Evolutionary conservation across 2,329 filamentous ascomycete genomes (phyloP), one percentile per base, ranked within the genome.

Genomic region (Diaporthe citri): DNA sequence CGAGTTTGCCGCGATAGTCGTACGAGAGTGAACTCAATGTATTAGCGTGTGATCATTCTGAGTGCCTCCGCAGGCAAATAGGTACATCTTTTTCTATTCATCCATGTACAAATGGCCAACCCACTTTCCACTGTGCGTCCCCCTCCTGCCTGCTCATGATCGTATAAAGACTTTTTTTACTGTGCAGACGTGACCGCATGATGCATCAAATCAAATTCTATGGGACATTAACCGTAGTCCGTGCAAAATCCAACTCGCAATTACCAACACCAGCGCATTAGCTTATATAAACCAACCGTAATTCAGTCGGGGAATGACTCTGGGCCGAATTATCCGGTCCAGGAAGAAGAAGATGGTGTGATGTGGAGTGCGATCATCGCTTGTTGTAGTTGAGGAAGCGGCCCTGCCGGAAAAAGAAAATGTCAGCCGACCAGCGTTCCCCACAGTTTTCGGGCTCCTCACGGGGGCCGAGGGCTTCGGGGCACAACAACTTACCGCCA

Each of bases 361-460:
- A 13, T 6, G 34, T 22, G 43, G 22, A 15, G 59, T 31, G 17
- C 57, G 39, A 55, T 82, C 78, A 89, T 77, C 88, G 84, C 78
- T 85, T 84, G 83, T 90, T 90, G 79, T 87, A 90, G 81, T 90
- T 90, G 64, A 90, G 78, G 81, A 86, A 89, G 69, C 87, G 87
- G 75, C 84, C 85, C 87, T 89, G 78, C 73, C 6, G 72, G 72
- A 81, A 78, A 43, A 60, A 72, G 39, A 46, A 4, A 56, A 59
- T 51, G 34, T 73, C 55, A 31, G 51, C 28, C 56, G 12, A 48
- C 36, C 36, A 13, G 8, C 17, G 67, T 74, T n/a, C 76, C 39
- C 31, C 52, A n/a, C 13, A 12, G 31, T 28, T 46, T 17, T 64
- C 59, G 39, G 59, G 60, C 25, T 55, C 34, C 34, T 20, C 12